Evolutionary conservation across 2,329 filamentous ascomycete genomes (phyloP).

Genomic region (Didymella pinodella): DNA sequence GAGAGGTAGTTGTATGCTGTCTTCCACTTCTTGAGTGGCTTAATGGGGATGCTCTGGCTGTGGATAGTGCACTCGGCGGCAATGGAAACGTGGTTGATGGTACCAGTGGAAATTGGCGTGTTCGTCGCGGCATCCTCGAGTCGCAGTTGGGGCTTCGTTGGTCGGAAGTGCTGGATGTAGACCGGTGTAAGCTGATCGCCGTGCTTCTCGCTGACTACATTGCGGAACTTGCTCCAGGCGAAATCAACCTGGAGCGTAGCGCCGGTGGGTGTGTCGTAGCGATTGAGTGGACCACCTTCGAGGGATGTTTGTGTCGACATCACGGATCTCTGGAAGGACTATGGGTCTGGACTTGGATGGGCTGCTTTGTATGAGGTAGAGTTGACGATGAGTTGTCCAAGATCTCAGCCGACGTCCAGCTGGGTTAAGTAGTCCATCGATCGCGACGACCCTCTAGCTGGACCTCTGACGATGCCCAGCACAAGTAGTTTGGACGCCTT

Average conservation of each 20-base stretch:
- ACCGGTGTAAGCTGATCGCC: slow-evolving; percentile 20
- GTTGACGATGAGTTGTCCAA: background rate
- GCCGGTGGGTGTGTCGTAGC: slow-evolving; percentile 14
- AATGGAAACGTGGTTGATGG: slow-evolving; percentile 29
- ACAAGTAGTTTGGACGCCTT: slow-evolving; percentile 8
- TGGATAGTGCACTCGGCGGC: slow-evolving; percentile 27
- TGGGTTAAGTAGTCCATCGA: slow-evolving; percentile 6
- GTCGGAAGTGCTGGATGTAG: slow-evolving; percentile 32
- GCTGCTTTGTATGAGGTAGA: background rate
- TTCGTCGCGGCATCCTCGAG: slow-evolving; percentile 20
- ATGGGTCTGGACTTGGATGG: background rate
- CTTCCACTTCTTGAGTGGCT: slow-evolving; percentile 31
- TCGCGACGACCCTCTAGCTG: background rate
- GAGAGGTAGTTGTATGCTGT: slow-evolving; percentile 36
- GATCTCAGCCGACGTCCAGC: background rate
- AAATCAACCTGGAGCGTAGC: slow-evolving; percentile 30
- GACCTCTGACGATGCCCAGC: background rate
- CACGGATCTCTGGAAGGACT: background rate
- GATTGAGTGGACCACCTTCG: background rate
- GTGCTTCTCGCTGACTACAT: slow-evolving; percentile 25
- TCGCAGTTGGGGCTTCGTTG: slow-evolving; percentile 30
- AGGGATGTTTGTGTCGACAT: slow-evolving; percentile 12
- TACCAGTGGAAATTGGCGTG: slow-evolving; percentile 22
- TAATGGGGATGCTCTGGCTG: slow-evolving; percentile 23
- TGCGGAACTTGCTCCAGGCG: slow-evolving; percentile 32